These are phyloP conservation scores for Pseudocohnilembus persalinus DNA, from an alignment of 169 alveolate species.

Conservation along the genomic window DNA sequence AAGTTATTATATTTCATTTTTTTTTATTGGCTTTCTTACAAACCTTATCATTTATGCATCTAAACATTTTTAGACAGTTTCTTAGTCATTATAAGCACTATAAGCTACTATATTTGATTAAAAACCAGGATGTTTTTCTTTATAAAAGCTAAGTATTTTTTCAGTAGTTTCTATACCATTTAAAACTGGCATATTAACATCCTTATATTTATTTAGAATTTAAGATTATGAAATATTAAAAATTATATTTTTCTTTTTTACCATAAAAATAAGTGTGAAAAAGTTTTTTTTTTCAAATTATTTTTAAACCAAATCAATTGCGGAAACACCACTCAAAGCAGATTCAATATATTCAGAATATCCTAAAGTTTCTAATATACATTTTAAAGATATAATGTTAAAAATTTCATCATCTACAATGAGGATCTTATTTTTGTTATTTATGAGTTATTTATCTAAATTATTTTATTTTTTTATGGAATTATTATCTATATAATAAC, in stretches of 20 bases:
- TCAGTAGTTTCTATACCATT: background rate
- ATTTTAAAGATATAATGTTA: background rate
- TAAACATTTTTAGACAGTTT: background rate
- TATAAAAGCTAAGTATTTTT: no score
- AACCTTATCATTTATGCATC: background rate
- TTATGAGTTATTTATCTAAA: background rate
- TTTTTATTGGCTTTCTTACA: background rate
- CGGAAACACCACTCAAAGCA: background rate
- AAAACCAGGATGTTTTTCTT: no score
- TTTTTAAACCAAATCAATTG: background rate
- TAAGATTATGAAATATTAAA: no score
- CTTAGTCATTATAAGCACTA: background rate
- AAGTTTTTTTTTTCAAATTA: no score
- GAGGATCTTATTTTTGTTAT: no score
- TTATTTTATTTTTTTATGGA: background rate
- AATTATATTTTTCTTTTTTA: no score
- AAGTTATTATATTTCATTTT: background rate
- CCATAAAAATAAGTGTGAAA: background rate
- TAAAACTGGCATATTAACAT: background rate
- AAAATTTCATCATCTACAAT: background rate
- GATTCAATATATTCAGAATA: background rate
- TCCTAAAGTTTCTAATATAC: background rate
- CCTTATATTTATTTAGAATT: background rate
- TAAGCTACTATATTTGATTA: background rate
- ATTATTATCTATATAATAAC: no score